phyloP scores from a whole-genome alignment of 1,139 yeast species.

The Blastobotrys elegans region DNA sequence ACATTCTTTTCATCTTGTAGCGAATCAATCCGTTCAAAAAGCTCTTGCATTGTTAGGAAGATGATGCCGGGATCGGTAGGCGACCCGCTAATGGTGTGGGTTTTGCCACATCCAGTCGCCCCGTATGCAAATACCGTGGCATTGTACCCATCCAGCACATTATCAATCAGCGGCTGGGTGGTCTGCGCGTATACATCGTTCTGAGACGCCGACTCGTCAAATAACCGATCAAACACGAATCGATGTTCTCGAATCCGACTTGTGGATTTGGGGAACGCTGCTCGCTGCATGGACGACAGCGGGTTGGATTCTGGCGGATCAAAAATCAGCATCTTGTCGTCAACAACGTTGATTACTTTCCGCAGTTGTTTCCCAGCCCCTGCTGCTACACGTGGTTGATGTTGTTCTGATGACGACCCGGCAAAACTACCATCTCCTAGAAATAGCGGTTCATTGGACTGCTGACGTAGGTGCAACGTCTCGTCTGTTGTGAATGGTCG shows the following conservation, averaged over 20 bases:
- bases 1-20: constrained; percentile 51
- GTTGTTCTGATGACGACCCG: constrained; percentile 9
- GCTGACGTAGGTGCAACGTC: constrained; percentile 37
- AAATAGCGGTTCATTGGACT: constrained; percentile 37
- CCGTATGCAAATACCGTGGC: constrained; percentile 96
- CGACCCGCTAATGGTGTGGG: constrained; percentile 82
- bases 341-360: constrained; percentile 75
- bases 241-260: constrained; percentile 63
- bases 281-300: constrained; percentile 52
- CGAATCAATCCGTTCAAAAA: constrained; percentile 56
- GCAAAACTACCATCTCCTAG: constrained; percentile 53
- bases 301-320: constrained; percentile 84
- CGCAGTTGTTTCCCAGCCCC: constrained; percentile 38
- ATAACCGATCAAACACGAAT: constrained; percentile 76
- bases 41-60: constrained; percentile 70
- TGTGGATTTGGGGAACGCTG: constrained; percentile 43
- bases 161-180: constrained; percentile 65
- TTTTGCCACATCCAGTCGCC: constrained; percentile 98
- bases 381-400: neutral
- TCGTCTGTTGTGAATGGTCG: constrained; percentile 75
- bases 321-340: constrained; percentile 81
- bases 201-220: constrained; percentile 62
- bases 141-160: constrained; percentile 77
- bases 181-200: constrained; percentile 62
- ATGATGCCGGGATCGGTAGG: constrained; percentile 74